phyloP scores from a whole-genome alignment of 1,284 basidiomycete genomes.

The Exobasidium cylindrosporum region DNA sequence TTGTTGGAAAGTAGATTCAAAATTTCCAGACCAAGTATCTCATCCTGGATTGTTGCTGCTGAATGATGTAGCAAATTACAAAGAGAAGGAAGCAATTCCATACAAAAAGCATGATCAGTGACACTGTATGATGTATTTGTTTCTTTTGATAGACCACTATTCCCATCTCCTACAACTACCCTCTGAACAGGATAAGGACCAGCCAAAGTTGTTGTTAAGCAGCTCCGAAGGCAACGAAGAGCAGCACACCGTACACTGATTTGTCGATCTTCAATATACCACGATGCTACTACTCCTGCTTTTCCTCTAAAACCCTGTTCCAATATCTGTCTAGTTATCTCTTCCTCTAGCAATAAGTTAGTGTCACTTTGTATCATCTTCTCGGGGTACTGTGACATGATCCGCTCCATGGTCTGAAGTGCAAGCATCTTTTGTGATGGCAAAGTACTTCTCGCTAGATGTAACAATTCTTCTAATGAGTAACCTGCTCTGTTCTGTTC shows the following conservation, averaged over 20 bases:
- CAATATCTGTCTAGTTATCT: slow-evolving; percentile 9
- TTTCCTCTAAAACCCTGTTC: not conserved
- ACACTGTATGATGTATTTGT: not conserved
- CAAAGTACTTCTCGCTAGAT: slow-evolving; percentile 76
- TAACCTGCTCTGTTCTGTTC: slow-evolving; percentile 82
- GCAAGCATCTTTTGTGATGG: slow-evolving; percentile 79
- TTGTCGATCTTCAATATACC: slow-evolving; percentile 19
- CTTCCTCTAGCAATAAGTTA: not conserved
- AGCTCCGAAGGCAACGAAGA: not conserved
- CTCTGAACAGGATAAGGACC: not conserved
- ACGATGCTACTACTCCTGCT: slow-evolving; percentile 12
- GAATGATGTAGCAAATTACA: not conserved
- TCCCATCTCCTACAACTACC: not conserved
- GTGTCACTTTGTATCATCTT: not conserved
- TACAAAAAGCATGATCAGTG: not conserved
- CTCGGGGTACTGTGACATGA: slow-evolving; percentile 50
- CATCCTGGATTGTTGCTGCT: not conserved
- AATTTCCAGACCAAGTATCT: not conserved
- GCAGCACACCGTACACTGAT: slow-evolving; percentile 10
- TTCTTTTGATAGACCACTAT: not conserved
- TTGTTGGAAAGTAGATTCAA: not conserved
- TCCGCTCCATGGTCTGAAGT: slow-evolving; percentile 69
- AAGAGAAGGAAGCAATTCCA: not conserved
- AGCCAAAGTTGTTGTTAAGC: slow-evolving; percentile 13
- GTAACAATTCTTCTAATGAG: slow-evolving; percentile 79